Evolutionary conservation across 306 rosid genomes (phyloP), one percentile per base, ranked within the genome.

Genomic region (Rosa rugosa): DNA sequence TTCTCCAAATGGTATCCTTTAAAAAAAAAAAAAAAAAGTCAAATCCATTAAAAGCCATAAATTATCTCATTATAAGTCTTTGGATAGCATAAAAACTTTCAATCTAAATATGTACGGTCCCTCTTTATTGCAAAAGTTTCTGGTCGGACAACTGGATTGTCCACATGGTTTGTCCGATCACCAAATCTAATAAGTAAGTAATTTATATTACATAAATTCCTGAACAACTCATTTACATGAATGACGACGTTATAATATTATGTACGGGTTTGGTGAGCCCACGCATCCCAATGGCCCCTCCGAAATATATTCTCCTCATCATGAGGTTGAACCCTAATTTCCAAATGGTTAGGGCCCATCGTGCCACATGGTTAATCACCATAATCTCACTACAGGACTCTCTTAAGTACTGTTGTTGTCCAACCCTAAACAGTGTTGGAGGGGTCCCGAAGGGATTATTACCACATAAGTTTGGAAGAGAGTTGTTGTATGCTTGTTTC

Each of bases 391-490:
- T 51, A 36, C 27, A 31, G 18, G 31, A 54, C 46, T 31, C 18
- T 17, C 38, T 49, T 65, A n/a, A 40, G 16, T 67, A 67, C 71
- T 67, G 70, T 56, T 16, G 16, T 27, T n/a, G 79, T 44, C 71
- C 67, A 44, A 25, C 71, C 66, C 57, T 40, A 44, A 74, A 75
- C 46, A 75, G 79, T 44, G 17, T 9, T 42, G n/a, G 69, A 59
- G 56, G 69, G 69, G 54, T 23, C 69, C 56, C 27, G 9, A 54
- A 23, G 12, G 16, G 53, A 40, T 9, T 41, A 17, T 16, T 40
- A 8, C 4, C 23, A 1, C 49, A 3, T 12, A 40, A 9, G 45
- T 41, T 38, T 40, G 71, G 71, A 38, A 38, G 14, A 41, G 40
- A 53, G 20, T 71, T 36, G 31, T 60, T 42, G 25, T 42, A 6